Conservation (phyloP, 306 rosid genomes). For the Cajanus cajan region DNA sequence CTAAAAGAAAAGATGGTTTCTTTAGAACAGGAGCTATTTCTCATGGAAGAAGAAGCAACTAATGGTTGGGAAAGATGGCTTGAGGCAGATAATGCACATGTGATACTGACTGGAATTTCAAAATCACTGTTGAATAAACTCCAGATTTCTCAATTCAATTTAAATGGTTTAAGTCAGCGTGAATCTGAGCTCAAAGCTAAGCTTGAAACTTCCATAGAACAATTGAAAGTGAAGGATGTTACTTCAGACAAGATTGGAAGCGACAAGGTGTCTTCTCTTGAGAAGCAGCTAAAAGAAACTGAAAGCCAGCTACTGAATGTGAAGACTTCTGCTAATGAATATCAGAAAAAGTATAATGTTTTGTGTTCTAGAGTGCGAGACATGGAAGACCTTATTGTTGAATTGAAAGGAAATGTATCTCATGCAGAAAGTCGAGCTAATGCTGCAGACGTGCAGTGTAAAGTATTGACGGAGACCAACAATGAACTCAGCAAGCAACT, state of each 20-base stretch:
- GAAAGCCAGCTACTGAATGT: slow-evolving; percentile 43
- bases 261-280: slow-evolving; percentile 50
- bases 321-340: slow-evolving; percentile 44
- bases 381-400: slow-evolving; percentile 38
- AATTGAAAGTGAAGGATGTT: slow-evolving; percentile 43
- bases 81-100: slow-evolving; percentile 62
- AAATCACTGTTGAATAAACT: slow-evolving; percentile 61
- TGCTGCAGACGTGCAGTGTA: slow-evolving; percentile 45
- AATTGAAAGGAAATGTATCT: slow-evolving; percentile 39
- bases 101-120: slow-evolving; percentile 56
- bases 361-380: slow-evolving; percentile 36
- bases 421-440: slow-evolving; percentile 51
- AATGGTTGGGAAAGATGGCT: slow-evolving; percentile 66
- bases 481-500: slow-evolving; percentile 48
- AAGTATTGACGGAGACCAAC: slow-evolving; percentile 39
- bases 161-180: slow-evolving; percentile 50
- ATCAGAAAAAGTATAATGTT: slow-evolving; percentile 40
- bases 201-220: slow-evolving; percentile 41
- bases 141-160: slow-evolving; percentile 67
- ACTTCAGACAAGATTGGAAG: slow-evolving; percentile 34
- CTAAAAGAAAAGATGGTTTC: slow-evolving; percentile 48
- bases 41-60: slow-evolving; percentile 62
- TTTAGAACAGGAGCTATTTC: slow-evolving; percentile 52
- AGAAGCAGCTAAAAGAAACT: slow-evolving; percentile 58
- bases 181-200: slow-evolving; percentile 66